Conservation (phyloP, 2,329 filamentous ascomycete species). For the Nemania sp. region DNA sequence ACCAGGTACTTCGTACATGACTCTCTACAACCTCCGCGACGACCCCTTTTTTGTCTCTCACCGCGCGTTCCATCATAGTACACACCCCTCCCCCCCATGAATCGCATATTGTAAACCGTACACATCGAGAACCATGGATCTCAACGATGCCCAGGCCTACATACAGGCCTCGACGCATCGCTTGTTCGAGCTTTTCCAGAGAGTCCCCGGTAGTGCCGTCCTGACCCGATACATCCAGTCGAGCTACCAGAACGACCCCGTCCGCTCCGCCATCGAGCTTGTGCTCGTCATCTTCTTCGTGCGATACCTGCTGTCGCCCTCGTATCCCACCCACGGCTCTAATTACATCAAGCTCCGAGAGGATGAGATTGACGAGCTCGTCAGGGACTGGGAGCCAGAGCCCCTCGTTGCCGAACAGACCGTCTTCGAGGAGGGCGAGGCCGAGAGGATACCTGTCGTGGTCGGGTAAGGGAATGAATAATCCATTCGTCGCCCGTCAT, state of each 20-base stretch:
- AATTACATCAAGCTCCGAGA: constrained; percentile 89
- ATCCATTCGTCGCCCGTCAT: not conserved
- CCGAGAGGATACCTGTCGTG: constrained; percentile 84
- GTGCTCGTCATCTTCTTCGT: constrained; percentile 95
- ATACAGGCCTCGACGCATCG: constrained; percentile 57
- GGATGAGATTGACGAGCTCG: constrained; percentile 95
- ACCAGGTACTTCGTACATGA: not conserved
- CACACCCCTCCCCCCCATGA: not conserved
- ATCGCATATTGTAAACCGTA: constrained; percentile 6
- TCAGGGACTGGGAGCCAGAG: constrained; percentile 96
- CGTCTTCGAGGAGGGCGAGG: constrained; percentile 76
- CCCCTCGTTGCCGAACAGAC: constrained; percentile 79
- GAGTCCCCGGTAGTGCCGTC: constrained; percentile 91
- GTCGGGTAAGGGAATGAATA: constrained; percentile 66
- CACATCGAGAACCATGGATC: constrained; percentile 56
- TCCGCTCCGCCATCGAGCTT: constrained; percentile 90
- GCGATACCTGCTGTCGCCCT: constrained; percentile 86
- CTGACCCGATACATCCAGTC: constrained; percentile 94
- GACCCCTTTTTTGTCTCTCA: not conserved
- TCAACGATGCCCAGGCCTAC: constrained; percentile 63
- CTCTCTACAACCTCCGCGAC: not conserved
- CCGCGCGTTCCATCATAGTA: not conserved
- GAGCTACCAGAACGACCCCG: constrained; percentile 95
- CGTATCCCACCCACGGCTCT: constrained; percentile 88
- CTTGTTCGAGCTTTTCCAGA: constrained; percentile 73